Evolutionary conservation across 441 rosid species (phyloP), one percentile per base, ranked within the genome.

Genomic region (Mallotus repandus): DNA sequence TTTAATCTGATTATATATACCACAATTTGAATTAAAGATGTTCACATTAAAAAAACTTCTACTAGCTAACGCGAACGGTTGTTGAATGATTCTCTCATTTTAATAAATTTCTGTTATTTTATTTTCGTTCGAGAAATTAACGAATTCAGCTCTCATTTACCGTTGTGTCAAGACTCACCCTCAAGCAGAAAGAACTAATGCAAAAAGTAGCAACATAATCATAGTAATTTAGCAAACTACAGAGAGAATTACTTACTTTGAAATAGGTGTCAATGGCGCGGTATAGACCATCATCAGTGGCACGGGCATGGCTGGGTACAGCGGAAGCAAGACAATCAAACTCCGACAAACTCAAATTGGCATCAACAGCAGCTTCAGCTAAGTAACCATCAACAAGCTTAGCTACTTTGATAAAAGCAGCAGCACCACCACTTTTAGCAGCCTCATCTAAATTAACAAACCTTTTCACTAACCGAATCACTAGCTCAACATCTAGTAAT

Each of bases 201-300:
- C n/a, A n/a, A n/a, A n/a, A n/a, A n/a, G 29, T 2, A 25, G 29
- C 29, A 25, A 25, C 2, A 25, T 25, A 25, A 35, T 35, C 41
- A 35, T 35, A 35, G 41, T 5, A 35, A 35, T 35, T 35, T 1
- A 35, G 41, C 21, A 29, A 14, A 19, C 1, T 45, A 11, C 15
- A 41, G 0, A 19, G 49, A 10, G 41, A 59, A 6, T n/a, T 10
- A 69, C 83, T 83, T 82, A 87, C 98, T 80, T 94, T 92, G 63
- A 94, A 94, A 74, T 89, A 94, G 57, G 95, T 90, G 66, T 94
- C 97, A 9, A 94, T 80, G 69, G 97, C 95, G 11, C 92, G 85
- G 83, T 94, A 92, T 14, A 94, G 58, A 0, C 94, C 93, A 57
- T 94, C 95, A 70, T 94, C 91, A 4, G 73, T 73, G 29, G 85